These are phyloP conservation scores for Adansonia grandidieri DNA, from an alignment of 441 rosid species.

Conservation along the genomic window DNA sequence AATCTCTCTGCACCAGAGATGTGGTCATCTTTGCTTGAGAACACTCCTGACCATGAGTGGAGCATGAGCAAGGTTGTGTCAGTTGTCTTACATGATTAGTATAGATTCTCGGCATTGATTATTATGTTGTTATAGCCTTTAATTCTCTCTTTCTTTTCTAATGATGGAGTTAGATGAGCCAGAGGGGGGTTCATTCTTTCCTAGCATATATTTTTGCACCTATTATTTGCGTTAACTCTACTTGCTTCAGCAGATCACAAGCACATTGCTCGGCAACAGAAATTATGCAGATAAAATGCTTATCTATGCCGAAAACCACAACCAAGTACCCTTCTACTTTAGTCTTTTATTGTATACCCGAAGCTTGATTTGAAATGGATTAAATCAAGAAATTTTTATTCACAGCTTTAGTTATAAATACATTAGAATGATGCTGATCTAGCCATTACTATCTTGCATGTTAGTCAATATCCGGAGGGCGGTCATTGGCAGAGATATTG, in stretches of 20 bases:
- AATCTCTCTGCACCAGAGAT: slow-evolving; percentile 88
- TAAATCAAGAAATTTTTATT: background rate
- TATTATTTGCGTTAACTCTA: slow-evolving; percentile 19
- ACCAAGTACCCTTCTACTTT: slow-evolving; percentile 58
- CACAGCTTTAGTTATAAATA: background rate
- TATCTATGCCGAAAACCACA: slow-evolving; percentile 79
- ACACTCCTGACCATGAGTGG: slow-evolving; percentile 77
- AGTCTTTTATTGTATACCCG: background rate
- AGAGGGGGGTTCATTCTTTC: slow-evolving; percentile 20
- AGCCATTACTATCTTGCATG: slow-evolving; percentile 28
- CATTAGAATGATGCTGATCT: slow-evolving; percentile 19
- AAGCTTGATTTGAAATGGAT: slow-evolving; percentile 21
- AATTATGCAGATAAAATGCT: slow-evolving; percentile 83
- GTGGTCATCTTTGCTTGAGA: slow-evolving; percentile 86
- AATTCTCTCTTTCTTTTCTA: background rate
- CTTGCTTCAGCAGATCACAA: slow-evolving; percentile 62
- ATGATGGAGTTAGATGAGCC: background rate
- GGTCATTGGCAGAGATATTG: slow-evolving; percentile 86
- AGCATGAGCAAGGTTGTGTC: slow-evolving; percentile 88
- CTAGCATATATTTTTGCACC: background rate
- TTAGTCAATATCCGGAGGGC: slow-evolving; percentile 94
- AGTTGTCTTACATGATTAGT: slow-evolving; percentile 48
- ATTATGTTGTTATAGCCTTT: slow-evolving; percentile 1
- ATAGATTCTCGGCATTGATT: slow-evolving; percentile 22
- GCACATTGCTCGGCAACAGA: slow-evolving; percentile 68